Conservation (phyloP, 2,329 filamentous ascomycete genomes). For the Penicillium sp. region DNA sequence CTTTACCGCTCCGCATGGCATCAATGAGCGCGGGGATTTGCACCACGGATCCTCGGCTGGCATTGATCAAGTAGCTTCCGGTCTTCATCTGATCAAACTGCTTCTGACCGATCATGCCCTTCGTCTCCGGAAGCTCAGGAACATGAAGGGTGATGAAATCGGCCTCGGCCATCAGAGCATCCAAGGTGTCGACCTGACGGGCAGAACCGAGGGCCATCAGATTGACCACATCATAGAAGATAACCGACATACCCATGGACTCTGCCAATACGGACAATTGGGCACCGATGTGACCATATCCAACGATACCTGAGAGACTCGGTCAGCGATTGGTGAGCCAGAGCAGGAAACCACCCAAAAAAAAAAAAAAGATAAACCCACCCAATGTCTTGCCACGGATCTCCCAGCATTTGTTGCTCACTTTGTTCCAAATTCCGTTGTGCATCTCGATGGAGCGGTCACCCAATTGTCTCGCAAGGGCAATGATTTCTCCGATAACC, state of each 20-base stretch:
- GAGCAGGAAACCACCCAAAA: background rate
- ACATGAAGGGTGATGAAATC: conserved; percentile 96
- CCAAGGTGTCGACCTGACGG: conserved; percentile 72
- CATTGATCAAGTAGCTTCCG: conserved; percentile 93
- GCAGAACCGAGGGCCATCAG: conserved; percentile 91
- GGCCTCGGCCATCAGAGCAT: conserved; percentile 69
- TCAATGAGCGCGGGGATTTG: conserved; percentile 89
- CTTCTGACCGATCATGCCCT: conserved; percentile 76
- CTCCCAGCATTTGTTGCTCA: conserved; percentile 95
- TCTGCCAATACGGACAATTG: conserved; percentile 94
- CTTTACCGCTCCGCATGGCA: conserved; percentile 76
- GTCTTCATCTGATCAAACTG: conserved; percentile 87
- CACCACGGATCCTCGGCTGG: conserved; percentile 86
- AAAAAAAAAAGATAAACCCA: conserved; percentile 33
- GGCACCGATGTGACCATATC: conserved; percentile 95
- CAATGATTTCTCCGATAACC: conserved; percentile 90
- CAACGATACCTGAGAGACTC: conserved; percentile 67
- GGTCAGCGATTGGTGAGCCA: conserved; percentile 11
- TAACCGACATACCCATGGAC: conserved; percentile 95
- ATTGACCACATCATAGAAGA: conserved; percentile 93
- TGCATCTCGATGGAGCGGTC: conserved; percentile 95
- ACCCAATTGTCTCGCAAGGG: conserved; percentile 82
- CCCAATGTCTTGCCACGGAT: conserved; percentile 94
- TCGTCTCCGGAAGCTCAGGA: conserved; percentile 86
- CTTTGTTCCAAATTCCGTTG: conserved; percentile 94